These are phyloP conservation scores for Blastocystis sp. DNA, from an alignment of 352 stramenopile species.

Conservation along the genomic window DNA sequence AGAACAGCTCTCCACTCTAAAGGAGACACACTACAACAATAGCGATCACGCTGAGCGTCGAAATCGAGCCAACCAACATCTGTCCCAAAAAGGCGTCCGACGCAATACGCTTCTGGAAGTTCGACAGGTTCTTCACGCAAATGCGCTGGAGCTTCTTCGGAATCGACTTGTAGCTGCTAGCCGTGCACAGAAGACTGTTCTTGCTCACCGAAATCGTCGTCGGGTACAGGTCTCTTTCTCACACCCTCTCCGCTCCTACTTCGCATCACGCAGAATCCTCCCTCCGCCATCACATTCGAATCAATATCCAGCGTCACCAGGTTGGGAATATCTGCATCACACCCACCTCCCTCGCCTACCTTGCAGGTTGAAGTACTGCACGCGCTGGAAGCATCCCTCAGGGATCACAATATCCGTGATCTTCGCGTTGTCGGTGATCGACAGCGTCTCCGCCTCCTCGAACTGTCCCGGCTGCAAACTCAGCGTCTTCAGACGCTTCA, in stretches of 20 bases:
- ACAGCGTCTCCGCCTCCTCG: constrained; percentile 3
- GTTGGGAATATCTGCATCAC: constrained; percentile 6
- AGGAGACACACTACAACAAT: constrained; percentile 6
- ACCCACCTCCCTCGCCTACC: not conserved
- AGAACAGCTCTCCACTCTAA: not conserved
- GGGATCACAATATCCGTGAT: constrained; percentile 33
- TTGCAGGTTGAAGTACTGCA: constrained; percentile 23
- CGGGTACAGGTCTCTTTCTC: constrained; percentile 11
- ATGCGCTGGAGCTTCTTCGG: constrained; percentile 30
- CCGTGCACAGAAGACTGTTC: constrained; percentile 25
- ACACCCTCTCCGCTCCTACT: not conserved
- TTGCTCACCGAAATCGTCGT: constrained; percentile 23
- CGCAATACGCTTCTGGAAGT: constrained; percentile 46
- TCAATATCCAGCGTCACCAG: constrained; percentile 29
- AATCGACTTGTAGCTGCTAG: constrained; percentile 47
- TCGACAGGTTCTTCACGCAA: constrained; percentile 34
- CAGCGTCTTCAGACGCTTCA: constrained; percentile 47
- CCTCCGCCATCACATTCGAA: constrained; percentile 27
- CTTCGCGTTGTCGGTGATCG: constrained; percentile 39
- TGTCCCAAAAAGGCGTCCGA: constrained; percentile 48
- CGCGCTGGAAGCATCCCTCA: constrained; percentile 18
- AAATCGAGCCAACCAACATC: constrained; percentile 41
- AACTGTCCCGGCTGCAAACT: not conserved
- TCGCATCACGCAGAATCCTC: constrained; percentile 43
- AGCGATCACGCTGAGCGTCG: not conserved